Evolutionary conservation across 768 basidiomycete species (phyloP).

Genomic region (Lactarius trivialis): DNA sequence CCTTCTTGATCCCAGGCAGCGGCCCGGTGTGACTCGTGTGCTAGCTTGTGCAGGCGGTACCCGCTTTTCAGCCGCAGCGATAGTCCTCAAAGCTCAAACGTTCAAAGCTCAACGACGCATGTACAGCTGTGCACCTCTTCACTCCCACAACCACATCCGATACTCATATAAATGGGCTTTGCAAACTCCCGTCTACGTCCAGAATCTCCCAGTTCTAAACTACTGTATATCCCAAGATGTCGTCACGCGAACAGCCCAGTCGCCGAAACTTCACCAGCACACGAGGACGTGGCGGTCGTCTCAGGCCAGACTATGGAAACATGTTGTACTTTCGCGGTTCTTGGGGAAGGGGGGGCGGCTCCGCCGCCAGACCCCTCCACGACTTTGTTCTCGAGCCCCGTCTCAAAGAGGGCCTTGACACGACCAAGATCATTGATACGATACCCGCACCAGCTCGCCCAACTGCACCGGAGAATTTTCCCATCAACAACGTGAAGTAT

Average conservation of each 20-base stretch:
- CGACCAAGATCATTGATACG: too few relatives aligned
- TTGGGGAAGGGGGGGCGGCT: not conserved
- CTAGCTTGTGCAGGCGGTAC: too few relatives aligned
- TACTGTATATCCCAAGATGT: too few relatives aligned
- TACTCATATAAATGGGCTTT: not conserved
- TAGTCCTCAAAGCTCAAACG: not conserved
- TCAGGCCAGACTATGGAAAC: conserved; percentile 6
- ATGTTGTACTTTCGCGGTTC: not conserved
- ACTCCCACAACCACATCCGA: too few relatives aligned
- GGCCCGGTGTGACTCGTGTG: too few relatives aligned
- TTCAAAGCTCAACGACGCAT: too few relatives aligned
- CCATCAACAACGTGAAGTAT: conserved; percentile 24
- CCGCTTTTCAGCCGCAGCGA: not conserved
- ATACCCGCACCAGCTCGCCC: not conserved
- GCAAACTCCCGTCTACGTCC: not conserved
- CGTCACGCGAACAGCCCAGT: not conserved
- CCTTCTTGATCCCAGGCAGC: too few relatives aligned
- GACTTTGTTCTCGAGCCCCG: not conserved
- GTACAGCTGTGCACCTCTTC: not conserved
- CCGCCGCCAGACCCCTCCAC: not conserved
- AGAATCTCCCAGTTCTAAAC: too few relatives aligned
- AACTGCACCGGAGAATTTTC: not conserved
- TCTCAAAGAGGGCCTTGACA: too few relatives aligned
- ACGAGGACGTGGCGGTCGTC: too few relatives aligned
- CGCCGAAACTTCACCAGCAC: too few relatives aligned